phyloP scores from a whole-genome alignment of 2,329 filamentous ascomycete species.

The Capronia epimyces region DNA sequence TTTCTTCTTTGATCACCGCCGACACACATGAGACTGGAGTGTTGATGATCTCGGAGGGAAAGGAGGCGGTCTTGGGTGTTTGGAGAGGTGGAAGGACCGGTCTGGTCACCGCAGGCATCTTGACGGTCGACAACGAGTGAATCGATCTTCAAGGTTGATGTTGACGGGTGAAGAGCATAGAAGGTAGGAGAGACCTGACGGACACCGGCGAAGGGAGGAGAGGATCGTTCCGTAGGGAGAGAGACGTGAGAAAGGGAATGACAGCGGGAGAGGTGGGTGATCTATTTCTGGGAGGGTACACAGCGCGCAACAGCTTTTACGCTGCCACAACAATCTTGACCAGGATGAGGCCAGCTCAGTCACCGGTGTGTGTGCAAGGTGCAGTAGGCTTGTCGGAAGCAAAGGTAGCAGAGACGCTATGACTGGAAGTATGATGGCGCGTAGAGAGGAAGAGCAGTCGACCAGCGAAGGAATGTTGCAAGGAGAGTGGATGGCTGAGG shows the following conservation, averaged over 20 bases:
- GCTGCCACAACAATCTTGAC: constrained; percentile 20
- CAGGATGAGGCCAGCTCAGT: constrained; percentile 28
- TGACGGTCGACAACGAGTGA: constrained; percentile 30
- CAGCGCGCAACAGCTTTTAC: constrained; percentile 14
- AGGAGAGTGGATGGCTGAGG: constrained; percentile 19
- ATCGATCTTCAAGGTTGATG: constrained; percentile 18
- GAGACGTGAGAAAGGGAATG: constrained; percentile 10
- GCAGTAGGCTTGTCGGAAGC: constrained; percentile 15
- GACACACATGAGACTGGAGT: constrained; percentile 42
- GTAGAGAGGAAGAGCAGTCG: constrained; percentile 19
- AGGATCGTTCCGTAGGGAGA: constrained; percentile 22
- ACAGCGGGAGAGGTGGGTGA: constrained; percentile 13
- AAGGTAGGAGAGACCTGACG: constrained; percentile 18
- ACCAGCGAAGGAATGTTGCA: constrained; percentile 13
- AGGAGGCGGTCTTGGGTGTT: constrained; percentile 41
- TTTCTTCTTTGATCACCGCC: constrained; percentile 64
- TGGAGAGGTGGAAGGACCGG: constrained; percentile 40
- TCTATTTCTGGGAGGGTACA: constrained; percentile 27
- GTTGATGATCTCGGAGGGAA: constrained; percentile 55
- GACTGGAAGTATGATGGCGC: constrained; percentile 23
- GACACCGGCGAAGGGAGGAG: constrained; percentile 20
- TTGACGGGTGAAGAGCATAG: constrained; percentile 2
- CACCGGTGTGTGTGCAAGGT: constrained; percentile 18
- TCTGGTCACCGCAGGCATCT: constrained; percentile 31
- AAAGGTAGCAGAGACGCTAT: constrained; percentile 12